phyloP scores from a whole-genome alignment of 371 early-diverging fungal species.

The Apophysomyces trapeziformis region DNA sequence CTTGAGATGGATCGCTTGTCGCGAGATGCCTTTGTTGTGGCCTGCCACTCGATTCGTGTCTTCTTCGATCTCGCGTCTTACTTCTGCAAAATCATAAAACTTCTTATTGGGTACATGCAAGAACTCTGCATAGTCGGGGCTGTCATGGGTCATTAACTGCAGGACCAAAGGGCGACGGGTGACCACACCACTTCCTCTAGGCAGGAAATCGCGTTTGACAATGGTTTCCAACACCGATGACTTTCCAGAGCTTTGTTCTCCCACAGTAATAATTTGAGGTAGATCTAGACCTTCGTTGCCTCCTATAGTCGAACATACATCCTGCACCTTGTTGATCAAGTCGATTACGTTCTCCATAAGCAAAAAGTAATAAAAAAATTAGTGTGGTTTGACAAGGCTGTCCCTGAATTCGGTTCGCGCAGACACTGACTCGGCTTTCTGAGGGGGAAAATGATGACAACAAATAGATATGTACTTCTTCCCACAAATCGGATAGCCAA shows the following conservation, averaged over 20 bases:
- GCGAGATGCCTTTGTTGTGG: slow-evolving; percentile 82
- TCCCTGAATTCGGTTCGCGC: slow-evolving; percentile 7
- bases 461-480: too few species aligned
- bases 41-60: slow-evolving; percentile 90
- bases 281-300: slow-evolving; percentile 81
- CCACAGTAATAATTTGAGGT: slow-evolving; percentile 90
- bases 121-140: slow-evolving; percentile 73
- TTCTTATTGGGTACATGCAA: slow-evolving; percentile 74
- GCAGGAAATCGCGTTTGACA: slow-evolving; percentile 90
- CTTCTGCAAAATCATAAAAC: slow-evolving; percentile 80
- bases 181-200: slow-evolving; percentile 92
- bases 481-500: too few species aligned
- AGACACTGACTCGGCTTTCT: background rate
- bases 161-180: slow-evolving; percentile 93
- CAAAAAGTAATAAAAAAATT: slow-evolving; percentile 1
- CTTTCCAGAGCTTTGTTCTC: slow-evolving; percentile 91
- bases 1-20: slow-evolving; percentile 87
- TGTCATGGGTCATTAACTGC: slow-evolving; percentile 75
- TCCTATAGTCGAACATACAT: slow-evolving; percentile 86
- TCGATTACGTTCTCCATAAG: slow-evolving; percentile 84
- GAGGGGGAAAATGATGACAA: background rate
- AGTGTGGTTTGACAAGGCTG: slow-evolving; percentile 7
- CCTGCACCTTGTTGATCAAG: slow-evolving; percentile 90
- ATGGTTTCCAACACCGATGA: slow-evolving; percentile 92
- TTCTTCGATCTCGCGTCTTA: slow-evolving; percentile 84